Conservation (phyloP, 192 early-diverging fungal species). For the Coemansia sp. region DNA sequence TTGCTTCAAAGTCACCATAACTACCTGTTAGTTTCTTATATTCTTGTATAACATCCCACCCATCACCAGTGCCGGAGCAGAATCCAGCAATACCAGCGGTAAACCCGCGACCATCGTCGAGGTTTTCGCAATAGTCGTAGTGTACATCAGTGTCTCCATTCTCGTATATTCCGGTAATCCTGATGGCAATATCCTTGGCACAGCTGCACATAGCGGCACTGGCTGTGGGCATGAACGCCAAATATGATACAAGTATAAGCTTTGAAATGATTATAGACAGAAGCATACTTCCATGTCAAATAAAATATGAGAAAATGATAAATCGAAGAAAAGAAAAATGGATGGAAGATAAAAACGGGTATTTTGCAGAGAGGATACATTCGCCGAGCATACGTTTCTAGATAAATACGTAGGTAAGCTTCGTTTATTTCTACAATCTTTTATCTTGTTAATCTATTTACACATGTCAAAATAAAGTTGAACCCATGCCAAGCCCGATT, state of each 20-base stretch:
- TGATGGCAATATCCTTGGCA: slow-evolving; percentile 29
- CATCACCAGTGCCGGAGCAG: slow-evolving; percentile 55
- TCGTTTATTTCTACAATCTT: too few species aligned
- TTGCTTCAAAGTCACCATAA: slow-evolving; percentile 36
- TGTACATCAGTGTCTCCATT: slow-evolving; percentile 36
- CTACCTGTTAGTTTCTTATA: slow-evolving; percentile 44
- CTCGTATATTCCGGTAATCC: slow-evolving; percentile 37
- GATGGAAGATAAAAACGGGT: too few species aligned
- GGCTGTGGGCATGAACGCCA: neutral
- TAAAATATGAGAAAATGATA: too few species aligned
- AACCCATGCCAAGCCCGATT: too few species aligned
- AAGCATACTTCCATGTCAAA: too few species aligned
- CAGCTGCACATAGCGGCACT: slow-evolving; percentile 22
- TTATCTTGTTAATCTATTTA: too few species aligned
- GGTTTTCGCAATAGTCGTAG: slow-evolving; percentile 45
- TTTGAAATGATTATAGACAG: neutral
- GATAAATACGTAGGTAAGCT: too few species aligned
- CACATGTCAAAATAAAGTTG: too few species aligned
- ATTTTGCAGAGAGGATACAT: too few species aligned
- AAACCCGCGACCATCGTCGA: slow-evolving; percentile 34
- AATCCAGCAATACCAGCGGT: slow-evolving; percentile 45
- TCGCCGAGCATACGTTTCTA: too few species aligned
- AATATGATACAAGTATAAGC: neutral
- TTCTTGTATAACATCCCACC: slow-evolving; percentile 46
- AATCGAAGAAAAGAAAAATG: too few species aligned